These are phyloP conservation scores for Saturnispora silvae DNA, from an alignment of 805 yeast genomes.

Conservation along the genomic window DNA sequence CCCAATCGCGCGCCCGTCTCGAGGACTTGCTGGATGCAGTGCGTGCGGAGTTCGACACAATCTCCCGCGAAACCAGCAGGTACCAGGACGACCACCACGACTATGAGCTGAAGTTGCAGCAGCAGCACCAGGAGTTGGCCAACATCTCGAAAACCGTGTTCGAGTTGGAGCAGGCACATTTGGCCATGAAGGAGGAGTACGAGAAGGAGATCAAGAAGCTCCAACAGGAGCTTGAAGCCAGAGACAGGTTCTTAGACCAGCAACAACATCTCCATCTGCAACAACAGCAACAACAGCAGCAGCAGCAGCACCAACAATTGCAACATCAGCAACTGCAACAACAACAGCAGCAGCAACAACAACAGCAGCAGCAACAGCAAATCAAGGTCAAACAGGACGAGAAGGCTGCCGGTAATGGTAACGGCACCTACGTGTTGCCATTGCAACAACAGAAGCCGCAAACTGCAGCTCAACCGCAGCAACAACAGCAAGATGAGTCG, in stretches of 20 bases:
- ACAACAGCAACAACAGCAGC: conserved; percentile 32
- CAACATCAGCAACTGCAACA: conserved; percentile 26
- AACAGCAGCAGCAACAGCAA: conserved; percentile 24
- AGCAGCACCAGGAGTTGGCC: conserved; percentile 87
- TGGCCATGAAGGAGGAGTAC: conserved; percentile 90
- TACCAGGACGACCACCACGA: conserved; percentile 88
- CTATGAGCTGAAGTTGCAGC: conserved; percentile 78
- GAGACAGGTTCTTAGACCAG: conserved; percentile 50
- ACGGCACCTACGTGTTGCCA: neutral
- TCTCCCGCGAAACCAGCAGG: conserved; percentile 74
- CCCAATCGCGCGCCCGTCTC: conserved; percentile 21
- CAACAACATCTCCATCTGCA: conserved; percentile 34
- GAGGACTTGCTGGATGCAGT: conserved; percentile 84
- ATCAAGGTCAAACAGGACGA: neutral
- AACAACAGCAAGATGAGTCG: neutral
- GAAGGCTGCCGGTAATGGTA: neutral
- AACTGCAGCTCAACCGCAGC: neutral
- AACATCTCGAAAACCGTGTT: conserved; percentile 89
- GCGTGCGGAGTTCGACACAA: conserved; percentile 80
- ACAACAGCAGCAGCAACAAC: conserved; percentile 30
- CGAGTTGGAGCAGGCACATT: conserved; percentile 88
- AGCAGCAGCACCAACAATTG: conserved; percentile 32
- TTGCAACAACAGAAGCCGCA: too few relatives aligned
- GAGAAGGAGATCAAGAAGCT: conserved; percentile 84
- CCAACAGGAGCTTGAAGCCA: conserved; percentile 73